phyloP scores from a whole-genome alignment of 331 rosid genomes.

The Telfairia occidentalis region DNA sequence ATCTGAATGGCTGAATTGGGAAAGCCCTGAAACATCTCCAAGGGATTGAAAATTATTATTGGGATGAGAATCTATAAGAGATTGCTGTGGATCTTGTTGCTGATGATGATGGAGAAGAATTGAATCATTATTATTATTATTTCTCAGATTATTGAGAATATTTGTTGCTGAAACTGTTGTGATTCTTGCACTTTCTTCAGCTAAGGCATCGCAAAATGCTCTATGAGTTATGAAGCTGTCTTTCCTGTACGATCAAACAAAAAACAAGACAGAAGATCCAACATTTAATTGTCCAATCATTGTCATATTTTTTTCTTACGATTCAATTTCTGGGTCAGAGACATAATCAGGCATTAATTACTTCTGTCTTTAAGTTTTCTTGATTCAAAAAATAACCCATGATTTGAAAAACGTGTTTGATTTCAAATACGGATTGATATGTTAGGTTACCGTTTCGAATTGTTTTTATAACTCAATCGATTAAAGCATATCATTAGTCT shows the following conservation, averaged over 20 bases:
- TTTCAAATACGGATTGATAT: background rate
- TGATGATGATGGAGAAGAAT: background rate
- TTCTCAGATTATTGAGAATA: conserved; percentile 10
- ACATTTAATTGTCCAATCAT: conserved; percentile 9
- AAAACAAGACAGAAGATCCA: background rate
- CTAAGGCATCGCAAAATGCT: conserved; percentile 21
- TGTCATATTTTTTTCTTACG: background rate
- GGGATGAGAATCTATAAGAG: background rate
- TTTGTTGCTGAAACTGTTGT: conserved; percentile 18
- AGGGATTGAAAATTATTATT: background rate
- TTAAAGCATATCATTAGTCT: too few species aligned
- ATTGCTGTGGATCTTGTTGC: background rate
- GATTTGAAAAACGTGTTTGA: background rate
- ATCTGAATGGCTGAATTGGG: conserved; percentile 9
- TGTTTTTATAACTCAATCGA: too few species aligned
- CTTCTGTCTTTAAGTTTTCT: background rate
- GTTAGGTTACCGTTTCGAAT: background rate
- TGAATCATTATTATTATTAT: background rate
- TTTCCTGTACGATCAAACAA: conserved; percentile 4
- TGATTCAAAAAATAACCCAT: background rate
- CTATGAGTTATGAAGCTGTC: conserved; percentile 22
- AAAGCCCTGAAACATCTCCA: conserved; percentile 3
- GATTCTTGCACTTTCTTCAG: conserved; percentile 17
- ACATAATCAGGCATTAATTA: conserved; percentile 1
- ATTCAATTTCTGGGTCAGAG: background rate